phyloP scores from a whole-genome alignment of 495 filamentous ascomycete genomes.

The Daldinia concentrica region DNA sequence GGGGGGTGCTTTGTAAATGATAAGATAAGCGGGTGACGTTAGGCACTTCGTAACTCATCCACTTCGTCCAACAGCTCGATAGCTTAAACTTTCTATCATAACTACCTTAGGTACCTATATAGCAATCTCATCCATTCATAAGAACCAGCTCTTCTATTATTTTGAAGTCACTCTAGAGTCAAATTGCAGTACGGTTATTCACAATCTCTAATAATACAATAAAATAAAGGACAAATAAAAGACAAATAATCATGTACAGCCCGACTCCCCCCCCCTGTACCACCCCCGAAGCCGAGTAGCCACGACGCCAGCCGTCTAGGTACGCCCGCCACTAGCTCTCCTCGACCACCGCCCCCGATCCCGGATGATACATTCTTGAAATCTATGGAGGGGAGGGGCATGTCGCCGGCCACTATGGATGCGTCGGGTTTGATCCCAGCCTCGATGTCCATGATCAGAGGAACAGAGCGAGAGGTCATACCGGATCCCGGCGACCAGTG shows the following conservation, averaged over 20 bases:
- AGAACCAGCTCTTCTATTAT: neutral
- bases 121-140: neutral
- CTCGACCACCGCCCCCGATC: constrained; percentile 54
- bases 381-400: constrained; percentile 16
- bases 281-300: constrained; percentile 75
- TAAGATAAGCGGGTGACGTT: neutral
- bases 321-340: constrained; percentile 60
- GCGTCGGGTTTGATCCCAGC: constrained; percentile 39
- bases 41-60: neutral
- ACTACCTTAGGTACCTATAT: neutral
- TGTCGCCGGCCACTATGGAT: constrained; percentile 16
- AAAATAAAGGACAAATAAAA: no score
- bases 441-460: constrained; percentile 13
- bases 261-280: constrained; percentile 65
- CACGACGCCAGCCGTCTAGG: constrained; percentile 74
- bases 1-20: neutral
- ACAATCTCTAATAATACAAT: neutral
- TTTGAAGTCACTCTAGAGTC: neutral
- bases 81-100: constrained; percentile 8
- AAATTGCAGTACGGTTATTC: neutral
- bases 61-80: constrained; percentile 20
- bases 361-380: constrained; percentile 44
- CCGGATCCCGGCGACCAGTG: constrained; percentile 68
- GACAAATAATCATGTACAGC: constrained; percentile 39
- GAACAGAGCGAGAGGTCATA: constrained; percentile 33